Conservation (phyloP, 345 rosid species). For the Populus ilicifolia region DNA sequence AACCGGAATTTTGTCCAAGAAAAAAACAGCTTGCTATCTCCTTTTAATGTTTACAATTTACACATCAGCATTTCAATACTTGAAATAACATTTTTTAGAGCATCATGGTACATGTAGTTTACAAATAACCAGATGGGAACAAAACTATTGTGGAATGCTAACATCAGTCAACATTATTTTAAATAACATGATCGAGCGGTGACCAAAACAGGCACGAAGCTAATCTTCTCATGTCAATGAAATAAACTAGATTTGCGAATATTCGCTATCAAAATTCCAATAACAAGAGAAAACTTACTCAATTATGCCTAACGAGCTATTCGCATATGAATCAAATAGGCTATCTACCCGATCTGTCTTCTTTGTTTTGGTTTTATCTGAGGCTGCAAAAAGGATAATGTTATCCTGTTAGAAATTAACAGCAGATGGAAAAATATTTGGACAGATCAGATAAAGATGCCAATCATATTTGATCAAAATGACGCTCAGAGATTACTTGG, state of each 20-base stretch:
- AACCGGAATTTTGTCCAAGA: neutral
- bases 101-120: neutral
- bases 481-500: neutral
- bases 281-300: slow-evolving; percentile 36
- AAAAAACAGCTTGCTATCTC: neutral
- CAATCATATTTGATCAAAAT: neutral
- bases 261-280: neutral
- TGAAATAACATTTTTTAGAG: neutral
- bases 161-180: neutral
- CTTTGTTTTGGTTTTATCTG: slow-evolving; percentile 34
- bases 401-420: neutral
- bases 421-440: neutral
- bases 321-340: slow-evolving; percentile 39
- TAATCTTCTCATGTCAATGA: neutral
- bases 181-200: neutral
- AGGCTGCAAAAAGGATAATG: neutral
- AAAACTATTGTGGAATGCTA: neutral
- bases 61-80: neutral
- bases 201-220: neutral
- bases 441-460: neutral
- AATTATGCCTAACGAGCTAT: slow-evolving; percentile 34
- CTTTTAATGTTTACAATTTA: neutral
- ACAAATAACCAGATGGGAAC: neutral
- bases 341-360: slow-evolving; percentile 20
- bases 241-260: neutral